These are phyloP conservation scores for Colletotrichum truncatum DNA, from an alignment of 2,329 filamentous ascomycete genomes.

Conservation along the genomic window DNA sequence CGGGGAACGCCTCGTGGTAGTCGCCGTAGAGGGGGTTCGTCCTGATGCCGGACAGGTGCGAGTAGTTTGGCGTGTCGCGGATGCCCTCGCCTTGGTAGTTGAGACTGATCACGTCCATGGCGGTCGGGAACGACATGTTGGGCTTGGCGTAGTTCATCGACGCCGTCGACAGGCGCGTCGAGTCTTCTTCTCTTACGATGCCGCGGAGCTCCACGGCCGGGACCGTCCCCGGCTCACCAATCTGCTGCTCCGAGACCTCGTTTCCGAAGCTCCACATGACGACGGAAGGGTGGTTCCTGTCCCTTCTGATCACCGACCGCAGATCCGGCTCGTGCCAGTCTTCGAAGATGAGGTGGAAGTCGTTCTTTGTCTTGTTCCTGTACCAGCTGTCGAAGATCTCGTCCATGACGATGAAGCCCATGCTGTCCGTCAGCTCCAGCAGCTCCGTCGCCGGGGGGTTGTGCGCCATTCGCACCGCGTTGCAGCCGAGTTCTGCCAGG, in stretches of 20 bases:
- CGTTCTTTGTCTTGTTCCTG: constrained; percentile 53
- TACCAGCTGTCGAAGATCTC: constrained; percentile 64
- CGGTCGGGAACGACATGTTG: constrained; percentile 45
- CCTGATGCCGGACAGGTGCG: constrained; percentile 39
- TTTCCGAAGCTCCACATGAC: constrained; percentile 64
- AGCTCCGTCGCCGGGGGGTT: constrained; percentile 62
- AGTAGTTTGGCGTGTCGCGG: constrained; percentile 40
- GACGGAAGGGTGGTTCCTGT: constrained; percentile 64
- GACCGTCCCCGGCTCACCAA: constrained; percentile 39
- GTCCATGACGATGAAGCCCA: constrained; percentile 61
- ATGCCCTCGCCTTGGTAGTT: constrained; percentile 66
- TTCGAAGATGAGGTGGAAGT: constrained; percentile 60
- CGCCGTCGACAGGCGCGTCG: constrained; percentile 53
- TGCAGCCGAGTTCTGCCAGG: constrained; percentile 58
- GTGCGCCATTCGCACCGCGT: constrained; percentile 60
- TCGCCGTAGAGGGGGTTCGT: constrained; percentile 44
- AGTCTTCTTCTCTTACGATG: constrained; percentile 56
- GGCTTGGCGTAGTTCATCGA: constrained; percentile 57
- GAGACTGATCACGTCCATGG: constrained; percentile 57
- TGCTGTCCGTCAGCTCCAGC: constrained; percentile 56
- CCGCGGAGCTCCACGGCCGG: constrained; percentile 46
- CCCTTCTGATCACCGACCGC: constrained; percentile 59
- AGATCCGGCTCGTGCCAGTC: constrained; percentile 65
- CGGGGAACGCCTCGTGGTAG: constrained; percentile 55
- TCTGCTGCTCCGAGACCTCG: constrained; percentile 59